phyloP scores from a whole-genome alignment of 2,329 filamentous ascomycete species.

The Nannizziopsis barbatae region DNA sequence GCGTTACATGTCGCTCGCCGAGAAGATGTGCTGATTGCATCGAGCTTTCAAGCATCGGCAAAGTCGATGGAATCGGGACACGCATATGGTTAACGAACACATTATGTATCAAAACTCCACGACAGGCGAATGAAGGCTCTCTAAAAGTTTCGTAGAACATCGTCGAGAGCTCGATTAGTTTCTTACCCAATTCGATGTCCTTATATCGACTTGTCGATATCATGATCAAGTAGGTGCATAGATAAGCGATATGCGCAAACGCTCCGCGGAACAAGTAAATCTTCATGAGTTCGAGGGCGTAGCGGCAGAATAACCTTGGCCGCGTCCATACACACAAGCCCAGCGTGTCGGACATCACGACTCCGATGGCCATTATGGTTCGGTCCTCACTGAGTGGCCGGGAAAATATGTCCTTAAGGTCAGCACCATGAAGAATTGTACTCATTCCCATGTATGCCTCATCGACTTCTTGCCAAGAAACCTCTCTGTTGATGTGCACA shows the following conservation, averaged over 20 bases:
- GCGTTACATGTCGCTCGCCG: constrained; percentile 47
- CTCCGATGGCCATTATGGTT: constrained; percentile 37
- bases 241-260: constrained; percentile 48
- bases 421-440: constrained; percentile 49
- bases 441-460: constrained; percentile 55
- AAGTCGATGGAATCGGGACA: constrained; percentile 40
- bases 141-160: constrained; percentile 43
- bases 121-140: constrained; percentile 44
- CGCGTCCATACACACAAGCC: constrained; percentile 51
- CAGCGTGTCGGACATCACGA: constrained; percentile 48
- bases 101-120: constrained; percentile 47
- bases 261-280: constrained; percentile 45
- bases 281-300: constrained; percentile 47
- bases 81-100: constrained; percentile 52
- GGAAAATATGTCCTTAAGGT: constrained; percentile 32
- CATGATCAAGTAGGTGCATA: constrained; percentile 48
- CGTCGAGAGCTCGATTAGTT: constrained; percentile 44
- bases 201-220: constrained; percentile 48
- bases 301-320: constrained; percentile 48
- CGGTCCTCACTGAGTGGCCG: constrained; percentile 35
- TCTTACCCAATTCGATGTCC: constrained; percentile 44
- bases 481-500: constrained; percentile 52
- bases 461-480: constrained; percentile 68
- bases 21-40: constrained; percentile 47
- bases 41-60: constrained; percentile 44